Base-by-base conservation (phyloP, 768 basidiomycete species). In the Panaeolus papilionaceus region DNA sequence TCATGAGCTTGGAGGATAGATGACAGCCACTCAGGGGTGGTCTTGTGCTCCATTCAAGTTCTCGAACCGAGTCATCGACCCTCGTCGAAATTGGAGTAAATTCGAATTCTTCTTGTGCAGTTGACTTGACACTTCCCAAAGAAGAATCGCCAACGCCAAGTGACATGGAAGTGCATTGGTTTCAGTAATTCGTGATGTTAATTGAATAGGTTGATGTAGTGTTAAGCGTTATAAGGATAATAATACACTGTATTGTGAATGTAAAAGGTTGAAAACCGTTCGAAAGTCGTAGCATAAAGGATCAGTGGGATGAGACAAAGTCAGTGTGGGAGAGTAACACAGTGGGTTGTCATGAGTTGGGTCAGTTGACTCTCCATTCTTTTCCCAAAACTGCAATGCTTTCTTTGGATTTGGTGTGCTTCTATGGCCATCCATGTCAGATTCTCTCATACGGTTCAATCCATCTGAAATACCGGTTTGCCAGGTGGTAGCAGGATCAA, bases 281-380 rank as follows among this genome's bases (percentile, higher is more conserved):
- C 23, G 47, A n/a, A 47, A 44, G 42, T 44, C 18, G 26, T 33
- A 37, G 26, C 37, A 11, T 10, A 10, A 58, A 58, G 14, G 54
- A 37, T 58, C 10, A 37, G 54, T 3, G 33, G 45, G 4, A 58
- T 58, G 54, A 58, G 26, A 58, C 47, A 51, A 51, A 51, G 20
- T 4, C 20, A 51, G n/a, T 51, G 28, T 58, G 54, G 26, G 54
- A 58, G 54, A 58, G 54, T 33, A n/a, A 16, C 6, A 33, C 26
- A 16, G 28, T 58, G 54, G 33, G 14, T 33, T 58, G 54, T 58
- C 54, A 58, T 58, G 26, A 33, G 54, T 58, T 58, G 26, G 54
- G 54, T 58, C 54, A 58, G 33, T 28, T 58, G 54, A 58, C 54
- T 58, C 54, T 58, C 54, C 54, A 58, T 58, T 58, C 33, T 37